These are phyloP conservation scores for Nepenthes gracilis DNA, from an alignment of 148 eudicot genomes.

Conservation along the genomic window DNA sequence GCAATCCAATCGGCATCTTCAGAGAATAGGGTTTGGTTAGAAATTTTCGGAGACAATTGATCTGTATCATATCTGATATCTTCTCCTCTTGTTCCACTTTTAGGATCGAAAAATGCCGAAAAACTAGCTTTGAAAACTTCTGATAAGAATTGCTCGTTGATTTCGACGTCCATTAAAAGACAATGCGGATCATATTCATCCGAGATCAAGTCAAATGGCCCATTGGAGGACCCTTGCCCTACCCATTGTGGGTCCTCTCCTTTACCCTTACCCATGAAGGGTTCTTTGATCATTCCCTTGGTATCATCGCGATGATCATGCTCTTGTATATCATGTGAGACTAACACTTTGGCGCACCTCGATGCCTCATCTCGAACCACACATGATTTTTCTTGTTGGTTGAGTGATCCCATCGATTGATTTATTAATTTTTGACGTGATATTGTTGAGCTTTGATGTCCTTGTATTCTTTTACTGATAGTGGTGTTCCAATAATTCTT, in stretches of 20 bases:
- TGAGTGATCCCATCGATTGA: no score
- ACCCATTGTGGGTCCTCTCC: no score
- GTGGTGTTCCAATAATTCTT: constrained; percentile 26
- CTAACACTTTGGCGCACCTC: not conserved
- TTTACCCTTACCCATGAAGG: no score
- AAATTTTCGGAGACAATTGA: not conserved
- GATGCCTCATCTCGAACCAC: constrained; percentile 4
- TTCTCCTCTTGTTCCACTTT: no score
- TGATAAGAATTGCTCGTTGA: constrained; percentile 12
- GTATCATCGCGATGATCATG: not conserved
- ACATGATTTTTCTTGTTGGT: no score
- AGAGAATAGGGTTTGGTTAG: constrained; percentile 1
- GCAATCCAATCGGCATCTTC: constrained; percentile 1
- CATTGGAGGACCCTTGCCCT: no score
- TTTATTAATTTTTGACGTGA: not conserved
- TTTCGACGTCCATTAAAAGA: constrained; percentile 1
- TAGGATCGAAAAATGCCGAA: not conserved
- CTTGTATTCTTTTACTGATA: constrained; percentile 9
- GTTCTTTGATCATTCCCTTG: no score
- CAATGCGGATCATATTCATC: no score
- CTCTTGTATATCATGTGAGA: not conserved
- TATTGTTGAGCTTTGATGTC: not conserved
- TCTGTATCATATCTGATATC: not conserved
- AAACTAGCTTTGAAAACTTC: not conserved
- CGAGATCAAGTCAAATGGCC: no score